Evolutionary conservation across 345 rosid genomes (phyloP).

Genomic region (Gossypium turneri): DNA sequence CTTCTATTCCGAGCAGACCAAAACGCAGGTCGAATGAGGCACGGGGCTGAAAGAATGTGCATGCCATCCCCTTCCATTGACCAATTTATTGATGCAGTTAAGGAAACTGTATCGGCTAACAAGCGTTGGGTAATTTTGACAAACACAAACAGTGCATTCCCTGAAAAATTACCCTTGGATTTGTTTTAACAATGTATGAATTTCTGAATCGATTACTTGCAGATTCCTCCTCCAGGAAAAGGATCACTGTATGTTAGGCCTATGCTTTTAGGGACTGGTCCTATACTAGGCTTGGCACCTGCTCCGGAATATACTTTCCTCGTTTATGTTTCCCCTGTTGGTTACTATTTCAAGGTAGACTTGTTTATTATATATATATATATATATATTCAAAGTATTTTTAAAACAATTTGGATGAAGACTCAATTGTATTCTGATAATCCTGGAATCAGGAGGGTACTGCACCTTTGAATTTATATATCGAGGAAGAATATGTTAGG

Average conservation of each 20-base stretch:
- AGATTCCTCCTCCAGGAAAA: slow-evolving; percentile 88
- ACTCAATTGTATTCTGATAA: background rate
- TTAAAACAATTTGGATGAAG: background rate
- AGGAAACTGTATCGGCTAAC: slow-evolving; percentile 62
- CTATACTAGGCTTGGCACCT: slow-evolving; percentile 62
- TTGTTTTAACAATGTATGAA: background rate
- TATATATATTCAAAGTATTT: too few species aligned
- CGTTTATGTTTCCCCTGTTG: slow-evolving; percentile 71
- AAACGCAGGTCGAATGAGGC: slow-evolving; percentile 62
- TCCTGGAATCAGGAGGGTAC: slow-evolving; percentile 44
- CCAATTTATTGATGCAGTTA: slow-evolving; percentile 71
- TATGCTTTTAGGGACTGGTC: slow-evolving; percentile 72
- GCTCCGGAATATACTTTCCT: slow-evolving; percentile 76
- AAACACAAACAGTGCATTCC: background rate
- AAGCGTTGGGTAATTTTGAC: slow-evolving; percentile 62
- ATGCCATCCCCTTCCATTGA: slow-evolving; percentile 75
- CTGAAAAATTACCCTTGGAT: background rate
- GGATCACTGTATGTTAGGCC: slow-evolving; percentile 83
- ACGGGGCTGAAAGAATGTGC: slow-evolving; percentile 81
- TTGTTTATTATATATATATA: background rate
- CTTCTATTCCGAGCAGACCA: slow-evolving; percentile 71
- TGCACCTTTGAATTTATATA: slow-evolving; percentile 48
- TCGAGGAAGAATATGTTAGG: slow-evolving; percentile 60
- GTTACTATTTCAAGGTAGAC: slow-evolving; percentile 69
- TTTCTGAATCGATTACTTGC: background rate